Evolutionary conservation across 2,329 filamentous ascomycete species (phyloP), one percentile per base, ranked within the genome.

Genomic region (Coniochaeta sp.): DNA sequence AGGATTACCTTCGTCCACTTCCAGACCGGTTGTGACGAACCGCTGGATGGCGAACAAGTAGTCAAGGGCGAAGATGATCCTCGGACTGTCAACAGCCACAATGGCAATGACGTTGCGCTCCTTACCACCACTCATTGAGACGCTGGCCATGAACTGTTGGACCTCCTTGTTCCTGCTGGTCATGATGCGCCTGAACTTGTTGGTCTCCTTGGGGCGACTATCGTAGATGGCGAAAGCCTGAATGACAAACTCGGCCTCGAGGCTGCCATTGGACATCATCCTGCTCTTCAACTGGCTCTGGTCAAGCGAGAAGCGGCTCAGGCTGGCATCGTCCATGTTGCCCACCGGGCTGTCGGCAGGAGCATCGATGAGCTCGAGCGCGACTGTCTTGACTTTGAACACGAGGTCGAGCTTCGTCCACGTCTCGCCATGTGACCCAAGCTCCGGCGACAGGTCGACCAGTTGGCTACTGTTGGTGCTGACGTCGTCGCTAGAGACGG

Each of bases 121-220:
- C 30, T 83, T 75, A 3, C 91, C 91, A 14, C 91, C 89, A 0
- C 91, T 91, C 69, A 99, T 95, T 0, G 91, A 95, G 4, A 99
- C 74, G 65, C 88, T 96, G 16, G 94, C 94, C 94, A 99, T 99
- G 63, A 99, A 91, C 61, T 99, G 95, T 66, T 97, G 91, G 45
- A 94, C 91, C 52, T 91, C 87, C 60, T 91, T 92, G 68, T 96
- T 97, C 63, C 91, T 91, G 51, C 95, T 85, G 1, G 91, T 91
- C 94, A 99, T 97, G 71, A 99, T 96, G 67, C 92, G 95, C 49
- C 91, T 84, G 77, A 95, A 99, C 65, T 95, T 96, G 73, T 96
- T 99, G 5, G 86, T 88, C 60, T 95, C 91, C 51, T 83, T 81
- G 4, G 83, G 85, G n/a, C 95, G 85, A 56, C 87, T 96, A 66